phyloP scores from a whole-genome alignment of 371 early-diverging fungal species.

The Coemansia sp. region DNA sequence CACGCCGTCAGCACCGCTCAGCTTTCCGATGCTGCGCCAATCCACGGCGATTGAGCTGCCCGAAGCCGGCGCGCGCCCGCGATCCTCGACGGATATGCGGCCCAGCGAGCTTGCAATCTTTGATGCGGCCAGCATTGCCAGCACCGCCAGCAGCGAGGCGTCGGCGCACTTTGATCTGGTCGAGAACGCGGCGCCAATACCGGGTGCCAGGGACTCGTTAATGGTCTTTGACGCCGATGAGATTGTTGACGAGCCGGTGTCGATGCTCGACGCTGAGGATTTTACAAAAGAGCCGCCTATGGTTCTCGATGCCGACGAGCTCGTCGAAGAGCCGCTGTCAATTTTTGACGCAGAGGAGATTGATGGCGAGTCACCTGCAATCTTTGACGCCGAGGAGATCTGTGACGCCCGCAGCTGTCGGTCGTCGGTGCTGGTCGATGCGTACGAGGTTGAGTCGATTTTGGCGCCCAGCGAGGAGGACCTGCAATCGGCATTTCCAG shows the following conservation, averaged over 20 bases:
- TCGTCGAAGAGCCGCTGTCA: background rate
- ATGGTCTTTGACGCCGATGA: constrained; percentile 18
- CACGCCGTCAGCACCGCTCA: constrained; percentile 24
- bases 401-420: background rate
- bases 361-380: background rate
- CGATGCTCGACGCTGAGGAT: constrained; percentile 9
- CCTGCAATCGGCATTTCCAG: background rate
- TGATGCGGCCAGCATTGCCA: constrained; percentile 32
- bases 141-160: background rate
- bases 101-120: constrained; percentile 5
- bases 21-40: constrained; percentile 2
- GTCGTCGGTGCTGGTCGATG: constrained; percentile 28
- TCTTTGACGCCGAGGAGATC: constrained; percentile 27
- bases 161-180: constrained; percentile 32
- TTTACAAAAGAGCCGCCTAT: background rate
- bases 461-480: background rate
- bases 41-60: background rate
- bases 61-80: constrained; percentile 5
- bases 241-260: background rate
- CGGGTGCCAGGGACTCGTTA: background rate
- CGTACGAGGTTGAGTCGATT: constrained; percentile 32
- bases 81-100: constrained; percentile 9
- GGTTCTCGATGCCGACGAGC: constrained; percentile 16
- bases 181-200: constrained; percentile 25
- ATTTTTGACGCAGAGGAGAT: constrained; percentile 22